Evolutionary conservation across 2,329 filamentous ascomycete species (phyloP).

Genomic region (Cercospora sp.): DNA sequence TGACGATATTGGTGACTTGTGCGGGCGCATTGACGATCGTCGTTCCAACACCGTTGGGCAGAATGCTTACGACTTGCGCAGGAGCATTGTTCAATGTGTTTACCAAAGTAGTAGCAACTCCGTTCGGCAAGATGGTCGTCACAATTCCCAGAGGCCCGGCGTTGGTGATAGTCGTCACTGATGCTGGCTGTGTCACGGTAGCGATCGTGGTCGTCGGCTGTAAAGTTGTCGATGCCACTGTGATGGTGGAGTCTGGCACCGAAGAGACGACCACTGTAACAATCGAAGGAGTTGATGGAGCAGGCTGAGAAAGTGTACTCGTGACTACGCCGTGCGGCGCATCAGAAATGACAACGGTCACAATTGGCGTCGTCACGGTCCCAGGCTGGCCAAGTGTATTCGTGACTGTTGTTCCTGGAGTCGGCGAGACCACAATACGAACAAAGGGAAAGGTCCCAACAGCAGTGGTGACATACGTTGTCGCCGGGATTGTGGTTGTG

Average conservation of each 20-base stretch:
- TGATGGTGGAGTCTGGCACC: not conserved
- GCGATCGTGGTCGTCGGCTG: not conserved
- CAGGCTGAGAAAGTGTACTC: not conserved
- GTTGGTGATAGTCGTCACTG: not conserved
- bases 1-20: not conserved
- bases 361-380: not conserved
- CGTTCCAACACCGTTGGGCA: not conserved
- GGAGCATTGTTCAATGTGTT: not conserved
- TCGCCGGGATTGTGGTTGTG: constrained; percentile 8
- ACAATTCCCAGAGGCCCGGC: not conserved
- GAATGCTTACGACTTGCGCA: not conserved
- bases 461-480: constrained; percentile 11
- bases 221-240: not conserved
- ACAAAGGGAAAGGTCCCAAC: not conserved
- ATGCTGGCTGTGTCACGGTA: constrained; percentile 12
- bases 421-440: not conserved
- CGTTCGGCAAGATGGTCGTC: not conserved
- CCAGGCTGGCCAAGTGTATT: not conserved
- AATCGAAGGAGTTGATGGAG: not conserved
- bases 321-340: not conserved
- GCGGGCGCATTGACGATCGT: not conserved
- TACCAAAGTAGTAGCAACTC: not conserved
- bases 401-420: constrained; percentile 1
- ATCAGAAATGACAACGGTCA: not conserved
- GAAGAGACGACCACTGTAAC: not conserved